Conservation (phyloP, 2,329 filamentous ascomycete genomes). For the Xylaria sp. region DNA sequence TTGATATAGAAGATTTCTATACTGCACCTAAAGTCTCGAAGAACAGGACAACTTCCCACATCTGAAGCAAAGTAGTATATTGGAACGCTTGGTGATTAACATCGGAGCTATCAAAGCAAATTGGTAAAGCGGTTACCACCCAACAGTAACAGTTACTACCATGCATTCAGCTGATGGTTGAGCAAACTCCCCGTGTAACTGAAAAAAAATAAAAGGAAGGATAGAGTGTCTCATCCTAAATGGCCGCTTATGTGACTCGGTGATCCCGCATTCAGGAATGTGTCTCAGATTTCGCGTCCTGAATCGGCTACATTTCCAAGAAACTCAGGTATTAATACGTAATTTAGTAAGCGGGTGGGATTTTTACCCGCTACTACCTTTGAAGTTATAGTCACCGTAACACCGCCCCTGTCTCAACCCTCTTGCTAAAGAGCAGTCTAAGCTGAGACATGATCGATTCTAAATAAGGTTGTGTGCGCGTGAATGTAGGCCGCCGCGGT, state of each 20-base stretch:
- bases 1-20: no score
- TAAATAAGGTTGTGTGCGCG: not conserved
- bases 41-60: no score
- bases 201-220: no score
- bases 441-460: slow-evolving; percentile 13
- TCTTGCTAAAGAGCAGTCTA: not conserved
- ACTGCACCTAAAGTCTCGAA: no score
- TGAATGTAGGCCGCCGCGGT: not conserved
- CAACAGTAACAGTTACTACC: no score
- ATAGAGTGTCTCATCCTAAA: no score
- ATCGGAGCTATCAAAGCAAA: no score
- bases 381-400: slow-evolving; percentile 5
- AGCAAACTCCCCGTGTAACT: no score
- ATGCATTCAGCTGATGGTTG: no score
- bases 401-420: not conserved
- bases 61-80: no score
- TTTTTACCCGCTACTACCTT: slow-evolving; percentile 14
- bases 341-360: slow-evolving; percentile 4
- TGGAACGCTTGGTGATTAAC: no score
- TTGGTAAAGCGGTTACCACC: no score
- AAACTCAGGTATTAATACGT: not conserved
- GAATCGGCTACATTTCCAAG: not conserved
- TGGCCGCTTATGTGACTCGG: slow-evolving; percentile 36
- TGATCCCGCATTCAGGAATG: slow-evolving; percentile 13
- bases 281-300: slow-evolving; percentile 11